Percentiles rank a stretch among this genome's conserved stretches.
Evolutionary conservation across 305 asterid genomes (phyloP).

Genomic region (Fraxinus velutina): DNA sequence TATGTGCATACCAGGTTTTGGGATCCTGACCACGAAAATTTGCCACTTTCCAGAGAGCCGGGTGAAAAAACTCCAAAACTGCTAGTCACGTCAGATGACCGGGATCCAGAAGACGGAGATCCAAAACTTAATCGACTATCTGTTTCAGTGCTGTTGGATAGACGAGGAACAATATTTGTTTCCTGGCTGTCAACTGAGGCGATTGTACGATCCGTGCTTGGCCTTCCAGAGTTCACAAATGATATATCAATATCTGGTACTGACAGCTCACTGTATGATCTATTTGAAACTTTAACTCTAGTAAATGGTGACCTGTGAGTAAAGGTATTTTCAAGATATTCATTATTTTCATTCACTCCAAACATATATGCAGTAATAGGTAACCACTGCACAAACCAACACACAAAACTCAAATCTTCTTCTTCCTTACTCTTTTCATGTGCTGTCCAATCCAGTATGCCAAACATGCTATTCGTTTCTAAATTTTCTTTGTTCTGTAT

Average conservation of each 20-base stretch:
- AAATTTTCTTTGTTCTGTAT: not conserved
- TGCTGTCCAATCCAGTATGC: not conserved
- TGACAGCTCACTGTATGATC: not conserved
- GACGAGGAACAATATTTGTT: not conserved
- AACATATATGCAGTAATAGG: not conserved
- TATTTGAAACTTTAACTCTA: not conserved
- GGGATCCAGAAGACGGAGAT: constrained; percentile 1
- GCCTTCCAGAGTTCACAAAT: constrained; percentile 16
- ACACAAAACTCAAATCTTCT: not conserved
- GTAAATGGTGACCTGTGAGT: constrained; percentile 19
- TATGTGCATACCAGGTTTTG: constrained; percentile 3
- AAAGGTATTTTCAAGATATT: not conserved
- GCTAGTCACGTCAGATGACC: not conserved
- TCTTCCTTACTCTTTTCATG: not conserved
- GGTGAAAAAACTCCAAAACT: constrained; percentile 10
- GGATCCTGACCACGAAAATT: constrained; percentile 13
- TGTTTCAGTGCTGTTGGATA: constrained; percentile 8
- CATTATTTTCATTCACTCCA: not conserved
- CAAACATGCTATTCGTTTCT: not conserved
- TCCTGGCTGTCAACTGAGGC: not conserved
- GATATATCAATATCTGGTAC: constrained; percentile 6
- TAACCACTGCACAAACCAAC: not conserved
- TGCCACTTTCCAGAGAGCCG: constrained; percentile 7
- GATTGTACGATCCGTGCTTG: constrained; percentile 17
- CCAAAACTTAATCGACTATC: constrained; percentile 3